Base-by-base conservation (phyloP, 1,284 basidiomycete genomes). In the Cutaneotrichosporon sp. region DNA sequence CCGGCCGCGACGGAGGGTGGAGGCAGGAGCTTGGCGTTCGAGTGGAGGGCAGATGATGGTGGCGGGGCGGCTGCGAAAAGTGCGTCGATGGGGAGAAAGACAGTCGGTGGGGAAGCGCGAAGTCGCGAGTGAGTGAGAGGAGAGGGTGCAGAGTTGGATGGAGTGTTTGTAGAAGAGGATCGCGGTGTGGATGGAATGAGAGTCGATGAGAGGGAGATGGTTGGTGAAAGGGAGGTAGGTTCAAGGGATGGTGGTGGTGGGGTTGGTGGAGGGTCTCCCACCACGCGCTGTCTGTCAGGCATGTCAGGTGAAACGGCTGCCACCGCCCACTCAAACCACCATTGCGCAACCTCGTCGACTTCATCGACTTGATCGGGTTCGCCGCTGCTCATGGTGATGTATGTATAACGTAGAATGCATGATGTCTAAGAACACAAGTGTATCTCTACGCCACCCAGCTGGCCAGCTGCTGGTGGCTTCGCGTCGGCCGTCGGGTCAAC, bases 381-480 rank as follows among this genome's bases (percentile, higher is more conserved):
- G 5, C 29, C 24, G 24, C 14, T 18, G 47, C 47, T 49, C 47
- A 49, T 29, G 47, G 13, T 47, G 14, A 13, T 50, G 25, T 50
- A 13, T 50, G 25, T 50, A 27, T 31, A 50, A 27, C 24, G 25
- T 29, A 13, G 27, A 50, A 27, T 50, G 47, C 47, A 50, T 50
- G 27, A 50, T 18, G 47, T 50, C 46, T 49, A 49, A 27, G 5
- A 49, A 27, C 47, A 50, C 47, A 29, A 9, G 47, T 49, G 31
- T 31, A 50, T 46, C 45, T 27, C 18, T 27, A 29, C 24, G 25
- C 47, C 47, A n/a, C 25, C 16, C 27, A 16, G 18, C 18, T 45
- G 18, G 16, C 16, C 27, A 16, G 18, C 18, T 45, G 18, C 47
- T n/a, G 11, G 27, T n/a, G 2, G 24, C 47, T 29, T 50, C 27